Conservation (phyloP, 495 filamentous ascomycete species). For the Penicillium daleae region DNA sequence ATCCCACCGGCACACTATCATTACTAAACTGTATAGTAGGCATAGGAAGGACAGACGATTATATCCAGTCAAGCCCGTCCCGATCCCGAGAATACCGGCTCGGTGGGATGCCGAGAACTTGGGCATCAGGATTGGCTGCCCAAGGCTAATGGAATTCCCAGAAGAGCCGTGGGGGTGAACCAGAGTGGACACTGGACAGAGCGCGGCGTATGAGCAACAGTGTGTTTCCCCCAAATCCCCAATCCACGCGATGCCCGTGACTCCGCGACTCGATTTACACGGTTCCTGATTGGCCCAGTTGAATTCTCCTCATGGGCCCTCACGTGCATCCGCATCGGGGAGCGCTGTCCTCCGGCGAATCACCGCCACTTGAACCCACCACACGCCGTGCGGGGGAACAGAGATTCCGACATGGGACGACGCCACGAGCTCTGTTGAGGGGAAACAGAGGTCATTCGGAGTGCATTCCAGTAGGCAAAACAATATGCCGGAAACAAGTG, state of each 20-base stretch:
- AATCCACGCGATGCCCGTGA: background rate
- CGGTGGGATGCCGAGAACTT: slow-evolving; percentile 1
- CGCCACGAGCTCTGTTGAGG: background rate
- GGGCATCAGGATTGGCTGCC: slow-evolving; percentile 9
- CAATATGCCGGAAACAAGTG: background rate
- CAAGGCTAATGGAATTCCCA: background rate
- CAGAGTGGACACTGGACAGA: background rate
- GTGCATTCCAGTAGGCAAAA: background rate
- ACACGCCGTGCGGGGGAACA: slow-evolving; percentile 4
- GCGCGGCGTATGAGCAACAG: background rate
- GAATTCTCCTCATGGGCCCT: slow-evolving; percentile 16
- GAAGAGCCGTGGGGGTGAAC: background rate
- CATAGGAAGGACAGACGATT: too few relatives aligned
- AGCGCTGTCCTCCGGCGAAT: slow-evolving; percentile 39
- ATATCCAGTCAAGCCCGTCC: background rate
- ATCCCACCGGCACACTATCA: background rate
- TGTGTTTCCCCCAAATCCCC: background rate
- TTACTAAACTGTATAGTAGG: background rate
- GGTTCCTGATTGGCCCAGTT: background rate
- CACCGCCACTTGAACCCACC: slow-evolving; percentile 6
- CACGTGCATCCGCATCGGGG: slow-evolving; percentile 29
- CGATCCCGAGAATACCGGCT: slow-evolving; percentile 1
- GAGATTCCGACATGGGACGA: background rate
- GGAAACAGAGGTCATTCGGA: background rate
- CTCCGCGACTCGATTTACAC: slow-evolving; percentile 1